phyloP scores from a whole-genome alignment of 1,284 basidiomycete species.

The Trametes hirsuta region DNA sequence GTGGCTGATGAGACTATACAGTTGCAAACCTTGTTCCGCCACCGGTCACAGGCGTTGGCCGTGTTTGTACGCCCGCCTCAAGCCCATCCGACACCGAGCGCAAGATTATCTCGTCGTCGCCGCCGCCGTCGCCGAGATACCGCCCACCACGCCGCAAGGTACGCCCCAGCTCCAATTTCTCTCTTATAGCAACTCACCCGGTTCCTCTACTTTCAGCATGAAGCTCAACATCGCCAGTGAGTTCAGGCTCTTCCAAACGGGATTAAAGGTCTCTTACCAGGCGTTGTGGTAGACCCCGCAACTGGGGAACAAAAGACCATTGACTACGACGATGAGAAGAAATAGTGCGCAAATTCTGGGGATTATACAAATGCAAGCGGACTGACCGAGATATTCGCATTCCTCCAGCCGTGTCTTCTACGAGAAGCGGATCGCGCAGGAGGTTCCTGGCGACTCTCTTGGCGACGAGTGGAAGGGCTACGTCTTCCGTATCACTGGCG shows the following conservation, averaged over 20 bases:
- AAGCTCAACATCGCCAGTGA: constrained; percentile 97
- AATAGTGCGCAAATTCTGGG: constrained; percentile 59
- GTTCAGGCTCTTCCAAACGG: constrained; percentile 35
- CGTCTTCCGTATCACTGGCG: constrained; percentile 95
- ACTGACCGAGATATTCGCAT: not conserved
- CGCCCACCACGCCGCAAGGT: constrained; percentile 36
- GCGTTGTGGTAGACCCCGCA: constrained; percentile 69
- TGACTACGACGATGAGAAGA: constrained; percentile 93
- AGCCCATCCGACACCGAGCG: constrained; percentile 36
- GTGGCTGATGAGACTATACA: constrained; percentile 45
- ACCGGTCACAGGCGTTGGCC: constrained; percentile 27
- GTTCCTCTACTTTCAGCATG: constrained; percentile 55
- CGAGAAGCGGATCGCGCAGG: constrained; percentile 96
- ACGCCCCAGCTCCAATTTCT: constrained; percentile 10
- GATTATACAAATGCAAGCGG: not conserved
- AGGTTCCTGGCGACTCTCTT: constrained; percentile 89
- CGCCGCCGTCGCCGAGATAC: constrained; percentile 42
- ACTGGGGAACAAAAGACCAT: constrained; percentile 97
- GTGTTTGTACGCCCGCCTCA: constrained; percentile 31
- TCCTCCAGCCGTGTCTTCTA: constrained; percentile 84
- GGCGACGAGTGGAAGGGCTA: constrained; percentile 99
- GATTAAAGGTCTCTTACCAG: constrained; percentile 18
- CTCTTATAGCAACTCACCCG: not conserved
- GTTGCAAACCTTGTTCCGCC: constrained; percentile 47
- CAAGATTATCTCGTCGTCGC: constrained; percentile 42